phyloP scores from a whole-genome alignment of 179 eudicot species.

The Beta macrorhiza region DNA sequence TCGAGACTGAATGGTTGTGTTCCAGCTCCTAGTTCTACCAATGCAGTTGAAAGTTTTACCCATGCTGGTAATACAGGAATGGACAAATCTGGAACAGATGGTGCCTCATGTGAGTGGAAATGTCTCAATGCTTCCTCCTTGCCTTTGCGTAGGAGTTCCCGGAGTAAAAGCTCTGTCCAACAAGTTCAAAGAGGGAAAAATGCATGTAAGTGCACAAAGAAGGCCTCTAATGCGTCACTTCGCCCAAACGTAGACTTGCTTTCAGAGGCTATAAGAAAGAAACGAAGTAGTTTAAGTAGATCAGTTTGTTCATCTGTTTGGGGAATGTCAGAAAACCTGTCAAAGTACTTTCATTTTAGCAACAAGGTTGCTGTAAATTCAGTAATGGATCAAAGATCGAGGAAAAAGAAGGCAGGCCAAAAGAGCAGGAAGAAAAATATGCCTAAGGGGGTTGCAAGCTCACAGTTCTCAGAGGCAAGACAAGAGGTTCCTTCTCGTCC shows the following conservation, averaged over 20 bases:
- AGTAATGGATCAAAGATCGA: conserved; percentile 30
- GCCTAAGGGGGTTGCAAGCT: conserved; percentile 33
- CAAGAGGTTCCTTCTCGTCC: conserved; percentile 39
- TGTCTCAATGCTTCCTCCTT: conserved; percentile 31
- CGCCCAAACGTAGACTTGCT: conserved; percentile 35
- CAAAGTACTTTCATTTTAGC: conserved; percentile 38
- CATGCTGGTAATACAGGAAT: conserved; percentile 29
- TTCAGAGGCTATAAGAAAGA: conserved; percentile 52
- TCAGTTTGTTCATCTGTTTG: conserved; percentile 60
- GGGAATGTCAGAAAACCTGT: conserved; percentile 50
- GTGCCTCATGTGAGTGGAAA: conserved; percentile 22
- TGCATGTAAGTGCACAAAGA: conserved; percentile 35
- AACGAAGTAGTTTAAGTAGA: conserved; percentile 56
- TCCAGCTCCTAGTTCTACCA: conserved; percentile 33
- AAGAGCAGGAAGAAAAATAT: conserved; percentile 41
- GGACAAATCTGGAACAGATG: conserved; percentile 25
- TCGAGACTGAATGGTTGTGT: conserved; percentile 29
- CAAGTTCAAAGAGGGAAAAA: conserved; percentile 29
- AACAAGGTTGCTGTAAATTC: conserved; percentile 21
- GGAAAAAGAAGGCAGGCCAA: conserved; percentile 35
- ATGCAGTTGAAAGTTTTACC: conserved; percentile 28
- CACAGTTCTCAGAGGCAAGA: conserved; percentile 33
- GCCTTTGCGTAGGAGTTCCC: conserved; percentile 51
- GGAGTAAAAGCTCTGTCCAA: conserved; percentile 41
- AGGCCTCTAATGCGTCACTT: conserved; percentile 29